Percentiles rank a stretch among this genome's conserved stretches.
Evolutionary conservation across 352 stramenopile species (phyloP).

Genomic region (Saprolegnia parasitica): DNA sequence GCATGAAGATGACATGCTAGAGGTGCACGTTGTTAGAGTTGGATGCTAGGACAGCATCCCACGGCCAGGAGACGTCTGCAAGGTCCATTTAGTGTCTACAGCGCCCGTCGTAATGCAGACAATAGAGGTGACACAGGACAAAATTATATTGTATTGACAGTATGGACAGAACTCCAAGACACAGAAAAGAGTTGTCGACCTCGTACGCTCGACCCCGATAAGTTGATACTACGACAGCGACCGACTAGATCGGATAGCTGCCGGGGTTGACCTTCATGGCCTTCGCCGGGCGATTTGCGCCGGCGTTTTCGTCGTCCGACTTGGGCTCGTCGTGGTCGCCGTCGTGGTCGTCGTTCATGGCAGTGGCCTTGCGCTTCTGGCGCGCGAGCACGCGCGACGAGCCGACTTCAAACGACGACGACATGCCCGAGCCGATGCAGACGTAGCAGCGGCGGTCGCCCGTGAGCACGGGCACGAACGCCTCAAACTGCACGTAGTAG

Average conservation of each 20-base stretch:
- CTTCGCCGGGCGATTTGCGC: neutral
- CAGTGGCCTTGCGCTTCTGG: slow-evolving; percentile 77
- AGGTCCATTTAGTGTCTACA: too few relatives aligned
- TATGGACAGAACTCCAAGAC: neutral
- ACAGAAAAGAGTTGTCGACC: neutral
- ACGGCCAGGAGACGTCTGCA: too few relatives aligned
- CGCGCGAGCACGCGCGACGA: slow-evolving; percentile 76
- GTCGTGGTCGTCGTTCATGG: slow-evolving; percentile 27
- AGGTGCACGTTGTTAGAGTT: too few relatives aligned
- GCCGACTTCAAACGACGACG: slow-evolving; percentile 78
- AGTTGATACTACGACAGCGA: slow-evolving; percentile 5
- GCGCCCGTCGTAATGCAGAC: too few relatives aligned
- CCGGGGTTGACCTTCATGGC: slow-evolving; percentile 4
- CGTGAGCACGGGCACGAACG: slow-evolving; percentile 68
- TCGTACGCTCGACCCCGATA: slow-evolving; percentile 2
- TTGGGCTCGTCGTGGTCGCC: slow-evolving; percentile 19
- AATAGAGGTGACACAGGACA: neutral
- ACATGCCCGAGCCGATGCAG: slow-evolving; percentile 83
- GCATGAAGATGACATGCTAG: too few relatives aligned
- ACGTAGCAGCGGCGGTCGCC: slow-evolving; percentile 76
- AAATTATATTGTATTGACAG: slow-evolving; percentile 11
- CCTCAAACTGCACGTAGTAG: slow-evolving; percentile 87
- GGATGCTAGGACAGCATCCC: too few relatives aligned
- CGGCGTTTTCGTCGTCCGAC: slow-evolving; percentile 8
- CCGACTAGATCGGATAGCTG: slow-evolving; percentile 13